Evolutionary conservation across 1,139 yeast genomes (phyloP).

Genomic region (Blastobotrys aristatus): DNA sequence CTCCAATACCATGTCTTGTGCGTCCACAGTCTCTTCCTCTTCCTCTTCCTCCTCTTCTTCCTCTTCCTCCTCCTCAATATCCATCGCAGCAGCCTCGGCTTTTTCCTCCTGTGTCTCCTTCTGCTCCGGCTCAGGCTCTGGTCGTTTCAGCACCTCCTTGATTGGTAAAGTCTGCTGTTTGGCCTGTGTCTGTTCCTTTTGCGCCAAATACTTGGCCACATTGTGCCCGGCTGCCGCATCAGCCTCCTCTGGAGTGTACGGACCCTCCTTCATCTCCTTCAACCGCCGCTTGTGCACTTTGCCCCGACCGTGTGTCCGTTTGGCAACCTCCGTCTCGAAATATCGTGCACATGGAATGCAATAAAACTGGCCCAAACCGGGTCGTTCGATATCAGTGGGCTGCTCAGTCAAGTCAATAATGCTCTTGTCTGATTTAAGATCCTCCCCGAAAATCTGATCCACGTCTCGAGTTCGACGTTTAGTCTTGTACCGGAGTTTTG

Average conservation of each 20-base stretch:
- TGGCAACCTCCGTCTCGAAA: conserved; percentile 71
- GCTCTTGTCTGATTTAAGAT: conserved; percentile 58
- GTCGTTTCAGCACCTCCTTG: conserved; percentile 13
- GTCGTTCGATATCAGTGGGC: conserved; percentile 80
- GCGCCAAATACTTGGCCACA: conserved; percentile 56
- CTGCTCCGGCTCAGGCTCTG: conserved; percentile 2
- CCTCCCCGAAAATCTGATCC: conserved; percentile 70
- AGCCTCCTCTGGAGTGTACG: conserved; percentile 82
- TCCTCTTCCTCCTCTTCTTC: background rate
- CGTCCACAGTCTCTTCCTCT: background rate
- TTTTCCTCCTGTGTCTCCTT: background rate
- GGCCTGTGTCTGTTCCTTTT: conserved; percentile 14
- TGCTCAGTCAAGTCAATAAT: conserved; percentile 67
- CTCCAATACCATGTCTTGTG: background rate
- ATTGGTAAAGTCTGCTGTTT: conserved; percentile 15
- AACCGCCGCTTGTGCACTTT: conserved; percentile 85
- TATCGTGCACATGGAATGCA: conserved; percentile 93
- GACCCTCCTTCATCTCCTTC: conserved; percentile 66
- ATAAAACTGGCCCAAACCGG: conserved; percentile 92
- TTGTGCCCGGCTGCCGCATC: conserved; percentile 86
- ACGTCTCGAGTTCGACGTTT: conserved; percentile 50
- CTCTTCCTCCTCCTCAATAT: background rate
- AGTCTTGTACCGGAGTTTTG: conserved; percentile 52
- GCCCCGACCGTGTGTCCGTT: conserved; percentile 65
- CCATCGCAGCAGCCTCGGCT: background rate